Evolutionary conservation across 441 rosid genomes (phyloP).

Genomic region (Croton laevigatus): DNA sequence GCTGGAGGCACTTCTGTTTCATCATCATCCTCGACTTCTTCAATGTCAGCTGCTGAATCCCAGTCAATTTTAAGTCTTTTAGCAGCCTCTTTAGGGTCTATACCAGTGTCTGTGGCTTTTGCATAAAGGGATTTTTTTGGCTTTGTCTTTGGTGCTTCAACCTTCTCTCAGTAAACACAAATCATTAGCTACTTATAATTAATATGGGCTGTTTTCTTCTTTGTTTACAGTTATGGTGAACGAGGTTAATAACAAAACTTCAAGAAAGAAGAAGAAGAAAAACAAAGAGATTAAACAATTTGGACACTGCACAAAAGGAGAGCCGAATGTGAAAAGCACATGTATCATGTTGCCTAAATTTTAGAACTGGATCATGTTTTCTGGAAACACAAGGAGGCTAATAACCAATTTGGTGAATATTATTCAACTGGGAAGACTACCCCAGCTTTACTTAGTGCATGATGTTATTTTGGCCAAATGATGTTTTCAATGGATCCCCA

Average conservation of each 20-base stretch:
- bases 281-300: background rate
- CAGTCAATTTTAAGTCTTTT: constrained; percentile 84
- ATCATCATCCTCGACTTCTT: constrained; percentile 47
- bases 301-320: background rate
- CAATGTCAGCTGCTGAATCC: constrained; percentile 94
- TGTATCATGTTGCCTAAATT: background rate
- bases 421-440: too few relatives aligned
- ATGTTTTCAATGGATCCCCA: too few relatives aligned
- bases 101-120: constrained; percentile 80
- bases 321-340: background rate
- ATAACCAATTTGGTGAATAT: too few relatives aligned
- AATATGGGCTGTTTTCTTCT: background rate
- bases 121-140: constrained; percentile 76
- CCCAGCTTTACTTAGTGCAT: too few relatives aligned
- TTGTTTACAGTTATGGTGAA: constrained; percentile 1
- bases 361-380: background rate
- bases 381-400: background rate
- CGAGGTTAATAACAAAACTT: background rate
- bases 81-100: constrained; percentile 73
- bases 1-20: constrained; percentile 66
- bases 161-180: constrained; percentile 36
- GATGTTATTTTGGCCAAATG: too few relatives aligned
- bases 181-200: background rate
- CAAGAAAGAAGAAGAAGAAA: background rate
- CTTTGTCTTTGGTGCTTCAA: constrained; percentile 55